Evolutionary conservation across 1,284 basidiomycete species (phyloP).

Genomic region (Pholiota adiposa): DNA sequence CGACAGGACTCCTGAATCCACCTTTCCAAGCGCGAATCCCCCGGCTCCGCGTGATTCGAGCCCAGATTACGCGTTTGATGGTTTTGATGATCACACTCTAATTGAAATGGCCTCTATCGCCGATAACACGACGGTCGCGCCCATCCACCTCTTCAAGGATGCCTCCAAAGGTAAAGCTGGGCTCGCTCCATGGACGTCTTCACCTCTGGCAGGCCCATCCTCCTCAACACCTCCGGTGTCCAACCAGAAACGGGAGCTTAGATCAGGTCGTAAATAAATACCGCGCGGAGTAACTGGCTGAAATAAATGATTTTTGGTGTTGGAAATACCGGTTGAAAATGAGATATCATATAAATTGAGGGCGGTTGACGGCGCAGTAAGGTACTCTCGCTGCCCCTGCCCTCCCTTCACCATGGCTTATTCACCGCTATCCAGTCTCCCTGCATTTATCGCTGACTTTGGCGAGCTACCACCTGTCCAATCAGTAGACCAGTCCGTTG

Average conservation of each 20-base stretch:
- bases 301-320: not conserved
- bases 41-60: not conserved
- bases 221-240: not conserved
- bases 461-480: too few species aligned
- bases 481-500: too few species aligned
- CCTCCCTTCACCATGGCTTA: too few species aligned
- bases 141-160: not conserved
- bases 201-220: not conserved
- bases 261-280: not conserved
- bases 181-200: not conserved
- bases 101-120: not conserved
- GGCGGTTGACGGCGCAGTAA: too few species aligned
- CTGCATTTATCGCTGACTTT: too few species aligned
- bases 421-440: too few species aligned
- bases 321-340: too few species aligned
- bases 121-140: not conserved
- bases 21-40: not conserved
- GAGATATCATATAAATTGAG: too few species aligned
- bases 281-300: not conserved
- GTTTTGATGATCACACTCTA: not conserved
- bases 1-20: not conserved
- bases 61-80: not conserved
- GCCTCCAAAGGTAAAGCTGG: not conserved
- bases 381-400: too few species aligned
- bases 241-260: not conserved